Percentiles rank a stretch among this genome's conserved stretches.
These are phyloP conservation scores for Thyridium curvatum DNA, from an alignment of 2,329 filamentous ascomycete species.

Conservation along the genomic window DNA sequence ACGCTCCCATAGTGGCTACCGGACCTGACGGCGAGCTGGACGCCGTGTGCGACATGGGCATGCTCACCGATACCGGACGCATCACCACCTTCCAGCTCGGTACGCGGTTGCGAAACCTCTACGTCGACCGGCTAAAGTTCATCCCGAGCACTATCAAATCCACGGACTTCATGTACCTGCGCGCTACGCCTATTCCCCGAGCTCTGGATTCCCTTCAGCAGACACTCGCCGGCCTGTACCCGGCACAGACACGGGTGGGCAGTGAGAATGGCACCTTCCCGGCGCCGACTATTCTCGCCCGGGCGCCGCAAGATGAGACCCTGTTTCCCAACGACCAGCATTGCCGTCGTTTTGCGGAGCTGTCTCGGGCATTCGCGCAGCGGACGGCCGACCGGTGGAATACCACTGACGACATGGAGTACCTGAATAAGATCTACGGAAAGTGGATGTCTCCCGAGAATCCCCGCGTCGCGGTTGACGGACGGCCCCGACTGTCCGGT, in stretches of 20 bases:
- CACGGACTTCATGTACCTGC: slow-evolving; percentile 61
- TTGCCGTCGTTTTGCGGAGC: slow-evolving; percentile 65
- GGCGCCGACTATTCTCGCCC: slow-evolving; percentile 58
- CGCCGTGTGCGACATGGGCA: slow-evolving; percentile 71
- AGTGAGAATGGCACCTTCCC: slow-evolving; percentile 34
- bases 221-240: slow-evolving; percentile 70
- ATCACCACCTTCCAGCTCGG: slow-evolving; percentile 67
- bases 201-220: slow-evolving; percentile 75
- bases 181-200: slow-evolving; percentile 67
- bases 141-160: slow-evolving; percentile 51
- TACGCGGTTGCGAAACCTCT: slow-evolving; percentile 60
- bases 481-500: slow-evolving; percentile 75
- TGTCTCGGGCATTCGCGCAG: slow-evolving; percentile 65
- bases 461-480: slow-evolving; percentile 72
- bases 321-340: slow-evolving; percentile 72
- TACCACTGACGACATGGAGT: slow-evolving; percentile 70
- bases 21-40: slow-evolving; percentile 69
- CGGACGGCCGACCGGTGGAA: slow-evolving; percentile 71
- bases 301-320: slow-evolving; percentile 65
- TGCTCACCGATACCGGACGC: slow-evolving; percentile 70
- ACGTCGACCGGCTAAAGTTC: slow-evolving; percentile 69
- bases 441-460: slow-evolving; percentile 77
- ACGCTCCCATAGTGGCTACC: slow-evolving; percentile 62
- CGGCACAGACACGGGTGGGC: slow-evolving; percentile 33
- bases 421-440: slow-evolving; percentile 69